Base-by-base conservation (phyloP, 2,329 filamentous ascomycete genomes). In the Dichotomopilus funicola region DNA sequence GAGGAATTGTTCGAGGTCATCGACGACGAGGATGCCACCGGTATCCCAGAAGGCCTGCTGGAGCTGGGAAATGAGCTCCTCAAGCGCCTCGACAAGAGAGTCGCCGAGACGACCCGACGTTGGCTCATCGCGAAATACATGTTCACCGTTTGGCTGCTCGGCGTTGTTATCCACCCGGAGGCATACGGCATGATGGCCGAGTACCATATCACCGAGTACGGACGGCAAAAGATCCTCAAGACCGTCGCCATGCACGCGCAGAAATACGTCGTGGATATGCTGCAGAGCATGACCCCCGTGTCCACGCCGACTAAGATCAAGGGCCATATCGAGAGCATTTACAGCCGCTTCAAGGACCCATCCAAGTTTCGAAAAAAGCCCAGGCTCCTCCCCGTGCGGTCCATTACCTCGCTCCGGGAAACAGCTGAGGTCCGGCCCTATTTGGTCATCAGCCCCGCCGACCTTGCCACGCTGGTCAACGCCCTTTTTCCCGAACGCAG, bases 71-170 rank as follows among this genome's bases (percentile, higher is more conserved):
- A 87, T 68, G 89, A 90, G 60, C 89, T 96, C 57, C 74, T 96
- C 45, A 79, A 80, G 57, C 91, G 91, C 65, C 75, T 96, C 57
- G 85, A 89, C 61, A 79, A 79, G 61, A 85, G 87, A 62, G 82
- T 82, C 61, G 83, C 88, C 59, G 85, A 88, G 62, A 83, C 82
- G 62, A 90, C 90, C 41, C 83, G 90, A 59, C 85, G 85, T 63
- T 95, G 91, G 75, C 81, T 97, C 62, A 85, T 96, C 60, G 89
- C 87, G 65, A 88, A 91, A 67, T 99, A 92, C 85, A 85, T 96
- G 59, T 96, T 97, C 69, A 88, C 90, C 60, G 86, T 87, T 51
- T 96, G 94, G 71, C 76, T 97, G 38, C 80, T 89, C 47, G 87
- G 88, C 64, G 86, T 90, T 52, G 82, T 97, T 65, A 88, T 90